Percentiles rank a stretch among this genome's conserved stretches.
Conservation (phyloP, 2,329 filamentous ascomycete genomes). For the Penicillium sp. region DNA sequence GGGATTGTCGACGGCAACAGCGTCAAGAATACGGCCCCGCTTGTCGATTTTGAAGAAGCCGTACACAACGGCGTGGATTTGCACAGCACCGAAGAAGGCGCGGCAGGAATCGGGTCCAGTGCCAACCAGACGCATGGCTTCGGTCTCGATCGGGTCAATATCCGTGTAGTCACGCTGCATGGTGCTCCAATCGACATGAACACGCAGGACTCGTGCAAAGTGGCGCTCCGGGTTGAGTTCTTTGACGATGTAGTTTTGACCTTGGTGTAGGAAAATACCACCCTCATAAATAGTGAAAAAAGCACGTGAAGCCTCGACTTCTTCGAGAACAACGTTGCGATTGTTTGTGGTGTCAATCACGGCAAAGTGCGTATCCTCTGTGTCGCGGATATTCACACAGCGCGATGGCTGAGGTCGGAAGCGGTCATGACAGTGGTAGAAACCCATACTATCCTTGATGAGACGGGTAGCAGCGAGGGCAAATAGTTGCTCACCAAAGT, state of each 20-base stretch:
- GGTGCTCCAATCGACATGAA: slow-evolving; percentile 94
- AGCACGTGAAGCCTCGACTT: slow-evolving; percentile 92
- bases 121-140: slow-evolving; percentile 75
- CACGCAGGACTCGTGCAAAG: slow-evolving; percentile 83
- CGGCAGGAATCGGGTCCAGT: slow-evolving; percentile 56
- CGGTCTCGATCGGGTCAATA: slow-evolving; percentile 89
- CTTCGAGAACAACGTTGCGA: slow-evolving; percentile 83
- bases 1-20: slow-evolving; percentile 89
- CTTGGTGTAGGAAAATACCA: slow-evolving; percentile 95
- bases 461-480: slow-evolving; percentile 74
- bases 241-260: slow-evolving; percentile 86
- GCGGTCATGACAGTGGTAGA: slow-evolving; percentile 85
- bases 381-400: slow-evolving; percentile 85
- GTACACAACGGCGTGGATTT: slow-evolving; percentile 85
- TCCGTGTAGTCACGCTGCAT: slow-evolving; percentile 91
- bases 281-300: slow-evolving; percentile 97
- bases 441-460: slow-evolving; percentile 71
- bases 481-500: slow-evolving; percentile 74
- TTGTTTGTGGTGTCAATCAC: slow-evolving; percentile 82
- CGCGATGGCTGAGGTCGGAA: slow-evolving; percentile 84
- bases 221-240: slow-evolving; percentile 80
- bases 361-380: slow-evolving; percentile 88
- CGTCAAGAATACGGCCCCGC: slow-evolving; percentile 81
- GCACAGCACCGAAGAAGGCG: slow-evolving; percentile 84
- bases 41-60: slow-evolving; percentile 98